Evolutionary conservation across 1,284 basidiomycete genomes (phyloP).

Genomic region (Coniophora puteana): DNA sequence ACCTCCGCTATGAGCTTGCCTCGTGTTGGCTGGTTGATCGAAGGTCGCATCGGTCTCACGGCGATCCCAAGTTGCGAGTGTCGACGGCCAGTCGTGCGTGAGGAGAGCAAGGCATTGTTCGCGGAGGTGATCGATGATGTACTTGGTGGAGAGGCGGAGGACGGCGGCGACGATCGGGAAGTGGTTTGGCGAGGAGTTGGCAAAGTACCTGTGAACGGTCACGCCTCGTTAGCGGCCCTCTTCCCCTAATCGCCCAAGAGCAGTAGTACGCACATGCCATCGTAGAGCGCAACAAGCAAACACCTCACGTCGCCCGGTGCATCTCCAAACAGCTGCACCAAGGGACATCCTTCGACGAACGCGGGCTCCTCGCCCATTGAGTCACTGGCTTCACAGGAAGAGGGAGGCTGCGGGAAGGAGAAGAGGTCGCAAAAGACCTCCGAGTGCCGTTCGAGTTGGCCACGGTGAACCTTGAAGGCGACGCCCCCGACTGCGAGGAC

Average conservation of each 20-base stretch:
- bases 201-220: constrained; percentile 32
- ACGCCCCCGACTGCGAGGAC: constrained; percentile 51
- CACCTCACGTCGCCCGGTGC: constrained; percentile 50
- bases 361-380: constrained; percentile 25
- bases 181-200: constrained; percentile 41
- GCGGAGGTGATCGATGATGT: constrained; percentile 59
- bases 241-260: background rate
- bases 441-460: constrained; percentile 67
- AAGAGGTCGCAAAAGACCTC: constrained; percentile 67
- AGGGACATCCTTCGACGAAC: constrained; percentile 46
- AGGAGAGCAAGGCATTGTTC: constrained; percentile 53
- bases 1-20: too few relatives aligned
- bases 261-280: constrained; percentile 37
- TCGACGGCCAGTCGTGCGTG: constrained; percentile 57
- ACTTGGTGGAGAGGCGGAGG: constrained; percentile 66
- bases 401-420: constrained; percentile 51
- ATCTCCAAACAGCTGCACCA: constrained; percentile 52
- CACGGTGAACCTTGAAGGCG: constrained; percentile 69
- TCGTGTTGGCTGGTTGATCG: too few relatives aligned
- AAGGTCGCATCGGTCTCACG: constrained; percentile 51
- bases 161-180: constrained; percentile 56
- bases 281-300: constrained; percentile 59
- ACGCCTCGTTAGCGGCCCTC: background rate
- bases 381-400: constrained; percentile 4
- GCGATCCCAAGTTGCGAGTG: constrained; percentile 59